A percentile compares a stretch with the other conserved stretches of the same genome.
Evolutionary conservation across 2,329 filamentous ascomycete genomes (phyloP).

Genomic region (Pseudogymnoascus sp.): DNA sequence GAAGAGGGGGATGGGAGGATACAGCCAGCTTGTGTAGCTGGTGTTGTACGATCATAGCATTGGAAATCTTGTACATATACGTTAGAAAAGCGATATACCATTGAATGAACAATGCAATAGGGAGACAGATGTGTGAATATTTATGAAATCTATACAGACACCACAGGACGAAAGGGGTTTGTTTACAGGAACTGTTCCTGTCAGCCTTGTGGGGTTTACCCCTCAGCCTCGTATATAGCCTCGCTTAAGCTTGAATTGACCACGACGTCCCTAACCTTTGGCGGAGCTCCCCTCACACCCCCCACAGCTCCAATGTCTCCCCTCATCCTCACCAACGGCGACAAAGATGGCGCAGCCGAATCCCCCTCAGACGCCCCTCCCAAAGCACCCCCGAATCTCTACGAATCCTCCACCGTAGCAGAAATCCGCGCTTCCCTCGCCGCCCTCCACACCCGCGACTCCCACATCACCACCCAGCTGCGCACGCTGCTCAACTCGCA

Average conservation of each 20-base stretch:
- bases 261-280: not conserved
- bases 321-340: slow-evolving; percentile 29
- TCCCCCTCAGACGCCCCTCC: slow-evolving; percentile 14
- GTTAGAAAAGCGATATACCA: slow-evolving; percentile 8
- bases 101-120: not conserved
- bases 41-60: not conserved
- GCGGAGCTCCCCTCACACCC: not conserved
- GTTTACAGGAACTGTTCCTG: not conserved
- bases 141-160: not conserved
- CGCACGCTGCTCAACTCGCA: slow-evolving; percentile 74
- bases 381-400: slow-evolving; percentile 36
- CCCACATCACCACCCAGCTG: slow-evolving; percentile 64
- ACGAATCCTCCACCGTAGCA: slow-evolving; percentile 64
- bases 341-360: slow-evolving; percentile 14
- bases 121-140: not conserved
- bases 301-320: slow-evolving; percentile 27
- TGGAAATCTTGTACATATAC: slow-evolving; percentile 5
- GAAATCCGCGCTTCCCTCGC: slow-evolving; percentile 74
- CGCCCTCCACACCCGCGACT: slow-evolving; percentile 68
- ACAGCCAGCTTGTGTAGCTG: slow-evolving; percentile 55
- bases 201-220: slow-evolving; percentile 2
- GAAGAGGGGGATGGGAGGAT: slow-evolving; percentile 51
- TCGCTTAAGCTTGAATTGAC: slow-evolving; percentile 9
- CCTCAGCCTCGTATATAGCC: slow-evolving; percentile 6
- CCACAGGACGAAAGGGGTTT: not conserved